Evolutionary conservation across 2,329 filamentous ascomycete species (phyloP), one percentile per base, ranked within the genome.

Genomic region (Lachnellula suecica): DNA sequence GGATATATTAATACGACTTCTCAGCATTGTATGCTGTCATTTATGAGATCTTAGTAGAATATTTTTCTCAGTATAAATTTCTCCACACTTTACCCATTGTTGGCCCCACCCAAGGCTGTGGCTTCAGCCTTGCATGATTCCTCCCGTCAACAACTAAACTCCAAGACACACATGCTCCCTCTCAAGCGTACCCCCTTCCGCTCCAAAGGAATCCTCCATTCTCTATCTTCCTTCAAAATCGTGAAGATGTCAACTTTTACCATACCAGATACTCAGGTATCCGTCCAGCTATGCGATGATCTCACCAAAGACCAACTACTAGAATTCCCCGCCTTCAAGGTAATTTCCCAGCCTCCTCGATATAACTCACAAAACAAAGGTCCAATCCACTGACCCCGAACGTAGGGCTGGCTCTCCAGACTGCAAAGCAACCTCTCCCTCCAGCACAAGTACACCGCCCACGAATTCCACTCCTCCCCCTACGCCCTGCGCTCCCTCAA

Each of bases 401-500:
- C 8, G 29, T 22, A 65, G 63, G 59, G 55, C 51, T 66, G 63
- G 63, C 49, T 62, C 44, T 29, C 31, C 22, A 56, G 47, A n/a
- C 47, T 64, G 2, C 56, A 60, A 54, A 29, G 51, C 24, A 61
- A 59, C 43, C 54, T 65, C 40, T 44, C 50, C 2, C 54, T 57
- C 38, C 63, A 65, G 53, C 20, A 40, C 20, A 45, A 66, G 17
- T 79, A 83, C 59, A 76, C 79, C 6, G 19, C 47, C 41, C 63
- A 66, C 46, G 52, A 57, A 44, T 84, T 84, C 70, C 72, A 81
- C 67, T 11, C 59, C 0, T 72, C 77, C 52, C 80, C 81, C 1
- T 85, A 84, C 65, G 51, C 63, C 6, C 75, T 85, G 0, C 74
- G 71, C 47, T 70, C 71, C 53, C 69, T 84, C 55, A 74, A 70